Percentiles rank a stretch among this genome's conserved stretches.
Conservation (phyloP, 352 stramenopile species). For the Globisporangium uncinulatum region DNA sequence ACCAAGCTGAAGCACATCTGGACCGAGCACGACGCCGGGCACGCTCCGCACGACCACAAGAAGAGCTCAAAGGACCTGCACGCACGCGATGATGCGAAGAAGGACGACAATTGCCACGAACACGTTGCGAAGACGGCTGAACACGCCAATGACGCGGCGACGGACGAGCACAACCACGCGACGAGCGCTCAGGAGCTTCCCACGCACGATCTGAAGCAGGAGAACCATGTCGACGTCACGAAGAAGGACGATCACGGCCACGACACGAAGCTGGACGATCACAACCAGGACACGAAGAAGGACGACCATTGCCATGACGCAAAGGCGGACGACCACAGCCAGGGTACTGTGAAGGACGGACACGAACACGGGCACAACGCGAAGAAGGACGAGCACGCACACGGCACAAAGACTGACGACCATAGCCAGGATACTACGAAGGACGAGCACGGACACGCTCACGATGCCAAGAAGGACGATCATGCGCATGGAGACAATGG, state of each 20-base stretch:
- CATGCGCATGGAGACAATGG: background rate
- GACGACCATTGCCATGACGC: background rate
- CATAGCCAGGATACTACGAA: background rate
- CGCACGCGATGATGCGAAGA: slow-evolving; percentile 6
- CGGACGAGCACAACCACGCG: background rate
- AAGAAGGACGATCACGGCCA: slow-evolving; percentile 8
- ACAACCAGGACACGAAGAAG: background rate
- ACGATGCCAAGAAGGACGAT: background rate
- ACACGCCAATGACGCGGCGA: background rate
- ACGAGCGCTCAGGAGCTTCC: background rate
- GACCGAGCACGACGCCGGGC: slow-evolving; percentile 18
- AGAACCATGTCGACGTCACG: background rate
- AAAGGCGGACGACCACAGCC: background rate
- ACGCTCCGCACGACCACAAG: slow-evolving; percentile 16
- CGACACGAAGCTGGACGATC: slow-evolving; percentile 5
- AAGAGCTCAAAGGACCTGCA: slow-evolving; percentile 35
- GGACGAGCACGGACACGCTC: background rate
- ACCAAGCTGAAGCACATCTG: slow-evolving; percentile 65
- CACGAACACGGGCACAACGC: background rate
- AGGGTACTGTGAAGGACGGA: background rate
- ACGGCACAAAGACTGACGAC: background rate
- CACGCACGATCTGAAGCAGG: background rate
- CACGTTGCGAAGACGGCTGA: slow-evolving; percentile 4
- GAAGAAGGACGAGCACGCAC: background rate
- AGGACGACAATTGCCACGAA: background rate